Evolutionary conservation across 805 yeast species (phyloP), one percentile per base, ranked within the genome.

Genomic region (Peterozyma xylosa): DNA sequence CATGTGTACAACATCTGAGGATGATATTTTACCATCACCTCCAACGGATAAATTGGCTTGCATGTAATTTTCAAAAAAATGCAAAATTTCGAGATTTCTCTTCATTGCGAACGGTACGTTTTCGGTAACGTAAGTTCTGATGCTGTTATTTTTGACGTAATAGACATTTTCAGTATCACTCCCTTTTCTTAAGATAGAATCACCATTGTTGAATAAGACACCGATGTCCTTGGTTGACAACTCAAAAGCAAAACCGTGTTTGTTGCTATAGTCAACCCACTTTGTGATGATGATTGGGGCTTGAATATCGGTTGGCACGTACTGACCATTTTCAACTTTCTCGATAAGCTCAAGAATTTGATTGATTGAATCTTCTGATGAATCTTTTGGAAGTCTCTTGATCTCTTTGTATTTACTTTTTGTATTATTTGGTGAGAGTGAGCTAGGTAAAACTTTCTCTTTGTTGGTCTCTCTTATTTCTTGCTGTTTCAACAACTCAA

Each of bases 251-350:
- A 93, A 82, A 1, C 99, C 99, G 63, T 91, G 95, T 61, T 85
- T 88, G 66, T 90, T 89, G 27, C 96, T 85, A 60, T 91, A 93
- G 60, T 93, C 99, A 29, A 95, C 98, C 99, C 99, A 93, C 60
- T 91, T 90, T 48, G 95, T 85, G 37, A 91, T 80, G 48, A 86
- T 76, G 15, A 79, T 75, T 11, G 90, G 95, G 49, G 76, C 74
- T 51, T 71, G 74, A 46, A 70, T 66, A 9, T 21, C 36, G 10
- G 21, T 18, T 18, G 35, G 34, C 9, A 38, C 37, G 14, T 18
- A 34, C n/a, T 46, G 43, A n/a, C 43, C 43, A 14, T 16, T 36
- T 36, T 43, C 43, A 11, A 40, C 9, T 32, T 35, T 33, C 3
- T 39, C 45, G 45, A 50, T 41, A 29, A 43, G 35, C n/a, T 45